Evolutionary conservation across 768 basidiomycete species (phyloP).

Genomic region (Dioszegia hungarica): DNA sequence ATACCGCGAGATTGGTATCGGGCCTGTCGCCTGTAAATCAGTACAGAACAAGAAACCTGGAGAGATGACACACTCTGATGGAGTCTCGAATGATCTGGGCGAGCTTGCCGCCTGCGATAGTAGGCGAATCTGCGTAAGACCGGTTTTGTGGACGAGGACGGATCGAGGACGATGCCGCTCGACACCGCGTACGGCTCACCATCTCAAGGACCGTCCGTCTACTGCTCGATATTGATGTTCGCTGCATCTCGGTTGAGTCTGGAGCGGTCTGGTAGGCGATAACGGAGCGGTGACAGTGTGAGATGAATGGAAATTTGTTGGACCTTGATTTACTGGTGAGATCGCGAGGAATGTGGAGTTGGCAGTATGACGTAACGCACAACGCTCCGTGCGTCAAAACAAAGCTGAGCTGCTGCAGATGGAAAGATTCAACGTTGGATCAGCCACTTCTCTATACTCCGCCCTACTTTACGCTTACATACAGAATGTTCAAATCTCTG

Average conservation of each 20-base stretch:
- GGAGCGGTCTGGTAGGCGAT: no score
- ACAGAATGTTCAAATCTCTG: constrained; percentile 32
- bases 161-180: not conserved
- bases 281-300: no score
- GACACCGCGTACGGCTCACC: not conserved
- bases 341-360: no score
- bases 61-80: constrained; percentile 59
- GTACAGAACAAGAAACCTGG: not conserved
- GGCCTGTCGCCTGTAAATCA: constrained; percentile 70
- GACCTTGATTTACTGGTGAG: no score
- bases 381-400: no score
- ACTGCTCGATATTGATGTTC: not conserved
- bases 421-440: not conserved
- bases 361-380: no score
- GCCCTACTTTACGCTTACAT: not conserved
- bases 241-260: not conserved
- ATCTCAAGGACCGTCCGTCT: not conserved
- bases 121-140: not conserved
- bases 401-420: not conserved
- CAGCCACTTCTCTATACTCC: not conserved
- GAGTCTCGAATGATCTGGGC: constrained; percentile 67
- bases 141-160: not conserved
- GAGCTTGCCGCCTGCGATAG: constrained; percentile 44
- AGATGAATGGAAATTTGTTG: no score
- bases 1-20: constrained; percentile 79